These are phyloP conservation scores for Malbranchea cinnamomea DNA, from an alignment of 2,329 filamentous ascomycete species.

Conservation along the genomic window DNA sequence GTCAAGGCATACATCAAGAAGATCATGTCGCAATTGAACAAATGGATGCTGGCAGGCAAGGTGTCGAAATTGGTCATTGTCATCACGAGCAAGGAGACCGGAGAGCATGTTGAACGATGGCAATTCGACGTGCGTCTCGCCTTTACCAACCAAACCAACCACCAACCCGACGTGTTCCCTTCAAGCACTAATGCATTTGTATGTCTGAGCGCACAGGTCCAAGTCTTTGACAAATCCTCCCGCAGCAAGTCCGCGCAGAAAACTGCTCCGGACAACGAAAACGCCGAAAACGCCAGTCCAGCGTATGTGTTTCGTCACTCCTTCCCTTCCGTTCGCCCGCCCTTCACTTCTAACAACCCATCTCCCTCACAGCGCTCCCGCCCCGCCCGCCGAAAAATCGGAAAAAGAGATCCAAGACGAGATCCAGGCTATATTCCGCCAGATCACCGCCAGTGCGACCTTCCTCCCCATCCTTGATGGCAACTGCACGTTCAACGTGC, in stretches of 20 bases:
- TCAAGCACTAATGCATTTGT: not conserved
- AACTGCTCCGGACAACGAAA: slow-evolving; percentile 35
- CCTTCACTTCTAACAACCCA: slow-evolving; percentile 1
- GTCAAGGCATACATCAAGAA: slow-evolving; percentile 99
- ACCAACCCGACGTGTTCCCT: not conserved
- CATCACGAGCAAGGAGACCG: slow-evolving; percentile 92
- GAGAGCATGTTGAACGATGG: slow-evolving; percentile 92
- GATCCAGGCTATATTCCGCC: slow-evolving; percentile 91
- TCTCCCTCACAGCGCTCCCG: slow-evolving; percentile 5
- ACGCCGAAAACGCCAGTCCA: slow-evolving; percentile 53
- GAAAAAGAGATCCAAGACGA: slow-evolving; percentile 89
- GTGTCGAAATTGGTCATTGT: slow-evolving; percentile 96
- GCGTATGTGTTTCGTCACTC: slow-evolving; percentile 28
- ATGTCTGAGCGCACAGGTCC: slow-evolving; percentile 27
- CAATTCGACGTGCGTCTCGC: slow-evolving; percentile 66
- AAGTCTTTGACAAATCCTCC: slow-evolving; percentile 40
- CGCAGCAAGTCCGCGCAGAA: slow-evolving; percentile 37
- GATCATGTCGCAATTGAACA: slow-evolving; percentile 95
- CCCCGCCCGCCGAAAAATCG: slow-evolving; percentile 51
- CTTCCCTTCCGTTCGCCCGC: not conserved
- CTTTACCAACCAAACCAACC: not conserved
- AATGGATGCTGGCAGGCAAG: slow-evolving; percentile 95
- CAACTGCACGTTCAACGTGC: slow-evolving; percentile 95
- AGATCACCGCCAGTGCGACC: slow-evolving; percentile 94
- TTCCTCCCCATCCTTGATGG: slow-evolving; percentile 88